Base-by-base conservation (phyloP, 1,284 basidiomycete species). In the Vanrija sp. region DNA sequence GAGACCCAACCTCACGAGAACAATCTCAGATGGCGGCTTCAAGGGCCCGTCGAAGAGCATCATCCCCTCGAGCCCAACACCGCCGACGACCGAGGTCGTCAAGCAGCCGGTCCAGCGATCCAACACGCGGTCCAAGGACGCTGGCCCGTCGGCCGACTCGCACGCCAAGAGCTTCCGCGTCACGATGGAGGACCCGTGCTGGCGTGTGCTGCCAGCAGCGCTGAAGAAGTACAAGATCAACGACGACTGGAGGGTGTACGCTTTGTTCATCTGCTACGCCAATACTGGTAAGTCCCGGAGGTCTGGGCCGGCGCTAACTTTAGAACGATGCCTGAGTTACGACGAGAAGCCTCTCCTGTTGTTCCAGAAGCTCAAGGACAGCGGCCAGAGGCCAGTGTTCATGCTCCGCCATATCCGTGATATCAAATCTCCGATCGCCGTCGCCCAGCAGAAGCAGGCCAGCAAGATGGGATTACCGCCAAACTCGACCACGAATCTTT, bases 171-270 rank as follows among this genome's bases (percentile, higher is more conserved):
- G 78, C 60, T 81, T 82, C 69, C 72, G 78, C 21, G 82, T 83
- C 25, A 82, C 90, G 61, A 77, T 98, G 59, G 95, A 98, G 59
- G 96, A 98, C 75, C 95, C 96, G 0, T 96, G 94, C 53, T 95
- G 90, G 87, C 97, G 96, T 71, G 95, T 99, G 16, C 80, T 99
- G 16, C 95, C 96, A 0, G 94, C 95, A 0, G 96, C 96, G 16
- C 80, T 99, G 62, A 97, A 97, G 79, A 98, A 98, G 77, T 99
- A 98, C 78, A 92, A 92, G 73, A 98, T 98, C 77, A 94, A 94
- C 71, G 96, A 98, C 66, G 94, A 93, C 74, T 98, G 95, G 94
- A 88, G 91, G 80, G 88, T 91, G 69, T 98, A 98, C 79, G 96
- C 95, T 23, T 88, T 99, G 84, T 98, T 99, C 78, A 98, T 98